Evolutionary conservation across 176 grass and related monocot genomes (phyloP).

Genomic region (Musa itinerans): DNA sequence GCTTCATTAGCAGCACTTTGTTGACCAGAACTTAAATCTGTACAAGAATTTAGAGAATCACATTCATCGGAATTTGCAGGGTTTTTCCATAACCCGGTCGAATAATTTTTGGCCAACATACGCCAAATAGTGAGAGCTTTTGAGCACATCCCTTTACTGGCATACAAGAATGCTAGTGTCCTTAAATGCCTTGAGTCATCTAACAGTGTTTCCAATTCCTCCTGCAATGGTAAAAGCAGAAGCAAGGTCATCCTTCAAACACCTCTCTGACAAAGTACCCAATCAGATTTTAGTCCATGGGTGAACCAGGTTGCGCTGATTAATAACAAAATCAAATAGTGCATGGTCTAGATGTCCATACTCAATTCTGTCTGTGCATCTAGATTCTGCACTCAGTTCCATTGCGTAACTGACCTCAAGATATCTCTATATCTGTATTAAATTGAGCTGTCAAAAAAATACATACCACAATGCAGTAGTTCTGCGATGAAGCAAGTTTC

Average conservation of each 20-base stretch:
- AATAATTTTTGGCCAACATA: constrained; percentile 76
- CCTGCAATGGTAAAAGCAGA: constrained; percentile 47
- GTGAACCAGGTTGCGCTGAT: not conserved
- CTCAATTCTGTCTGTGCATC: not conserved
- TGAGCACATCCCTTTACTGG: constrained; percentile 79
- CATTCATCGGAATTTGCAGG: constrained; percentile 26
- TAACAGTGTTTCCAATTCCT: constrained; percentile 86
- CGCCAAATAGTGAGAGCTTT: constrained; percentile 80
- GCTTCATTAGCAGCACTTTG: constrained; percentile 73
- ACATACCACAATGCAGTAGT: constrained; percentile 82
- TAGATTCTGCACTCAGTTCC: too few relatives aligned
- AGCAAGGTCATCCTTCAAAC: constrained; percentile 16
- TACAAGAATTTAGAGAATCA: constrained; percentile 22
- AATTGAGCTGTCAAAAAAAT: constrained; percentile 15
- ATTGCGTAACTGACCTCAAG: not conserved
- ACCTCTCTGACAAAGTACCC: too few relatives aligned
- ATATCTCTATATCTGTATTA: not conserved
- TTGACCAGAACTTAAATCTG: constrained; percentile 34
- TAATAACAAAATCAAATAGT: not conserved
- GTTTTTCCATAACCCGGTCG: constrained; percentile 61
- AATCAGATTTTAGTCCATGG: too few relatives aligned
- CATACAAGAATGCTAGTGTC: constrained; percentile 91
- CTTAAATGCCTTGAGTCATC: constrained; percentile 78
- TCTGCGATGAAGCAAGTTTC: constrained; percentile 84
- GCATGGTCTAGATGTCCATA: constrained; percentile 11